A percentile compares a stretch with the other conserved stretches of the same genome.
Conservation (phyloP, 2,329 filamentous ascomycete species). For the Lachnellula willkommii region DNA sequence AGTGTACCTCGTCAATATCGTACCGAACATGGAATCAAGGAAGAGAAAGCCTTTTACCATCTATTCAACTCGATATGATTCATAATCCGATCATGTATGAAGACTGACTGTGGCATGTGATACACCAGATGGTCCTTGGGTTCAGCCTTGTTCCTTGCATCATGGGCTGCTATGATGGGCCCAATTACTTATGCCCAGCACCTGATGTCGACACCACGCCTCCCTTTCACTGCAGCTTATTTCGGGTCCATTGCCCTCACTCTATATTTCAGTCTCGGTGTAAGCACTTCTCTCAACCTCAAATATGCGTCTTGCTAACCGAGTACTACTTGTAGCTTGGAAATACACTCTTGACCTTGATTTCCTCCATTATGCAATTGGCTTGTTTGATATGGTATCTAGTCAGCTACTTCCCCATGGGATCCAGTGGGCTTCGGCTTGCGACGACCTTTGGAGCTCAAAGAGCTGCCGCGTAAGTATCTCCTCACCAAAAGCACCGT, state of each 20-base stretch:
- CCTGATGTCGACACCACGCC: conserved; percentile 72
- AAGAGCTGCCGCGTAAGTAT: conserved; percentile 59
- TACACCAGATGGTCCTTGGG: conserved; percentile 83
- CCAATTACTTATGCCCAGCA: conserved; percentile 78
- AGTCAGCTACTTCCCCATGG: conserved; percentile 97
- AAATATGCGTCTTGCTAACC: conserved; percentile 11
- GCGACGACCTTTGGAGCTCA: conserved; percentile 81
- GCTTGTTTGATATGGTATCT: conserved; percentile 86
- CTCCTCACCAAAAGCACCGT: background rate
- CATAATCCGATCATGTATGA: conserved; percentile 14
- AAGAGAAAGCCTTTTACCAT: conserved; percentile 4
- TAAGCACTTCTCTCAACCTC: conserved; percentile 47
- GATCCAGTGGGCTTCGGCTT: conserved; percentile 77
- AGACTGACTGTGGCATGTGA: conserved; percentile 28
- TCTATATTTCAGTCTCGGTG: conserved; percentile 85
- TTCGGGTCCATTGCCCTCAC: conserved; percentile 90
- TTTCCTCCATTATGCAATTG: conserved; percentile 79
- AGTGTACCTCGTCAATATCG: background rate
- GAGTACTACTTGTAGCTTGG: conserved; percentile 56
- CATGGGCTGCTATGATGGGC: conserved; percentile 93
- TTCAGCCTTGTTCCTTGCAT: conserved; percentile 81
- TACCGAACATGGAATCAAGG: background rate
- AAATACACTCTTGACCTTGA: conserved; percentile 76
- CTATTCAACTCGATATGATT: conserved; percentile 9
- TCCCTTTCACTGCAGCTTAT: conserved; percentile 92